Evolutionary conservation across 352 stramenopile species (phyloP).

Genomic region (Nothophytophthora sp.): DNA sequence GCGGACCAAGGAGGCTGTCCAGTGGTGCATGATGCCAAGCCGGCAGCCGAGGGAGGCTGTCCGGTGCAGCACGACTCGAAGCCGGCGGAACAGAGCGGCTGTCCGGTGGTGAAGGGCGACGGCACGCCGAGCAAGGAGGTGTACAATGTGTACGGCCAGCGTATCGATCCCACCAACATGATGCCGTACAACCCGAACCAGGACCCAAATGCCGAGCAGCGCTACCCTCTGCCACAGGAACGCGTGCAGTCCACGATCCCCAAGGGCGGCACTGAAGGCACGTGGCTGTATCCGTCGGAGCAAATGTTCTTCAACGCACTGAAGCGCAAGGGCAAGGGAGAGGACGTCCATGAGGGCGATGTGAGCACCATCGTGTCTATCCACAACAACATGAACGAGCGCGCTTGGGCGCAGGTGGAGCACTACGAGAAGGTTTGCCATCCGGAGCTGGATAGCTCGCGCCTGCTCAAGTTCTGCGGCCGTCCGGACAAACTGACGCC

Average conservation of each 20-base stretch:
- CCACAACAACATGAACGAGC: conserved; percentile 99
- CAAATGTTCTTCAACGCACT: conserved; percentile 99
- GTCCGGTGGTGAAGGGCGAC: conserved; percentile 49
- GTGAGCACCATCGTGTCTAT: conserved; percentile 97
- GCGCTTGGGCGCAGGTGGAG: conserved; percentile 96
- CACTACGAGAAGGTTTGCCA: conserved; percentile 96
- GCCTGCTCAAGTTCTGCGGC: conserved; percentile 97
- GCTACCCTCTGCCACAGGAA: conserved; percentile 88
- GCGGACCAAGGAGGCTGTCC: conserved; percentile 49
- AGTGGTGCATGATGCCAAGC: conserved; percentile 48
- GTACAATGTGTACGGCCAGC: conserved; percentile 99
- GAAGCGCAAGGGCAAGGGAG: conserved; percentile 96
- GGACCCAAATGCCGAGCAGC: conserved; percentile 91
- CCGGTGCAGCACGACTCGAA: conserved; percentile 68
- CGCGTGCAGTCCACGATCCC: conserved; percentile 96
- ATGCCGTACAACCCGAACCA: conserved; percentile 98
- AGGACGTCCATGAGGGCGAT: conserved; percentile 95
- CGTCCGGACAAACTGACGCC: conserved; percentile 96
- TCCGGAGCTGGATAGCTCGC: conserved; percentile 69
- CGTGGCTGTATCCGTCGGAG: conserved; percentile 98
- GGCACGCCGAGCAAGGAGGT: conserved; percentile 48
- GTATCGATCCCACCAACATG: conserved; percentile 97
- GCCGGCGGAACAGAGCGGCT: conserved; percentile 37
- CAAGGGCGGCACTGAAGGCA: conserved; percentile 94
- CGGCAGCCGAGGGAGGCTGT: conserved; percentile 45